Conservation (phyloP, 768 basidiomycete genomes). For the Calocybe gangraenosa region DNA sequence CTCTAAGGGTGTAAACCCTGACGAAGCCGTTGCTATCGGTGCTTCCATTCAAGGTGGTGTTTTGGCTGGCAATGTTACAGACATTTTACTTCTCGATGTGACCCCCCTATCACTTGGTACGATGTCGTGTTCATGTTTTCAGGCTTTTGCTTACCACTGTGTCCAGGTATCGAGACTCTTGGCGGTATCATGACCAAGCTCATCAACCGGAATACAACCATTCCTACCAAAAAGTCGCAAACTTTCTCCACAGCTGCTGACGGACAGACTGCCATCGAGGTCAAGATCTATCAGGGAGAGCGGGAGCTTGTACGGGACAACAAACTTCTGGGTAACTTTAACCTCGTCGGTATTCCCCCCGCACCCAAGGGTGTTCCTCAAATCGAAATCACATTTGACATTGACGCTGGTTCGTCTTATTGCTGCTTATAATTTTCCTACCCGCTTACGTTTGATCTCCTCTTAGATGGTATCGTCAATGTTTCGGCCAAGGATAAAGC, state of each 20-base stretch:
- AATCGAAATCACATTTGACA: conserved; percentile 91
- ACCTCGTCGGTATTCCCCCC: conserved; percentile 95
- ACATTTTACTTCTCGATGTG: conserved; percentile 91
- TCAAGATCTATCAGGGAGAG: conserved; percentile 99
- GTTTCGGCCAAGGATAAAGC: conserved; percentile 96
- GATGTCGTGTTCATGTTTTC: conserved; percentile 16
- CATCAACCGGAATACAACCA: conserved; percentile 97
- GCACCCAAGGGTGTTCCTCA: conserved; percentile 81
- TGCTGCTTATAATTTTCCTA: not conserved
- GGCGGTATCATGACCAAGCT: conserved; percentile 99
- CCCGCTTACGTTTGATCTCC: conserved; percentile 8
- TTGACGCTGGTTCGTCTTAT: conserved; percentile 74
- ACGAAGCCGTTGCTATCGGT: conserved; percentile 98
- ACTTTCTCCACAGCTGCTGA: conserved; percentile 99
- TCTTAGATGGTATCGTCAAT: conserved; percentile 91
- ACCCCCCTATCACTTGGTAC: conserved; percentile 95
- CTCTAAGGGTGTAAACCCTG: conserved; percentile 98
- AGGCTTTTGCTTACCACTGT: not conserved
- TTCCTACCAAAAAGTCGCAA: conserved; percentile 99
- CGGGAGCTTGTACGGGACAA: conserved; percentile 98
- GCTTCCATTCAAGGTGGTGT: conserved; percentile 99
- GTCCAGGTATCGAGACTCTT: conserved; percentile 82
- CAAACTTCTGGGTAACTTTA: conserved; percentile 99
- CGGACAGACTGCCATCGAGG: conserved; percentile 98
- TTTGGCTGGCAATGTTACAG: conserved; percentile 92